Evolutionary conservation across 257 asterid species (phyloP).

Genomic region (Perilla frutescens): DNA sequence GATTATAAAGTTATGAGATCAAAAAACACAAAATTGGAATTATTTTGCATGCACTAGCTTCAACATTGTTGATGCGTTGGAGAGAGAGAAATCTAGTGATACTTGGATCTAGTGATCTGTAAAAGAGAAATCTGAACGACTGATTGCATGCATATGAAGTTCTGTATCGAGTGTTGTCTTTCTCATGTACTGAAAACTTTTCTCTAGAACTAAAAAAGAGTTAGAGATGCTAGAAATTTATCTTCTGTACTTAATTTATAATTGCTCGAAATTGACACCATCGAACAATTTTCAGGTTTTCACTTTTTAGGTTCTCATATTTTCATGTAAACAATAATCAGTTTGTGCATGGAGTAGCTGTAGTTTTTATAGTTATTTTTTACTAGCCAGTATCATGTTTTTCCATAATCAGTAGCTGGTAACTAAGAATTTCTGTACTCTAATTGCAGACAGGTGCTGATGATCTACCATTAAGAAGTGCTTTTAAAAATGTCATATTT

Average conservation of each 20-base stretch:
- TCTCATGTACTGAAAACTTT: not conserved
- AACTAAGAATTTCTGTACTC: slow-evolving; percentile 24
- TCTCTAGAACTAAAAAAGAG: not conserved
- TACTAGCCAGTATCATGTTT: slow-evolving; percentile 5
- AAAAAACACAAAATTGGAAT: too few relatives aligned
- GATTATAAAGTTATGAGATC: not conserved
- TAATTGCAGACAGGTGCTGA: slow-evolving; percentile 82
- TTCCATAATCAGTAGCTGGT: slow-evolving; percentile 7
- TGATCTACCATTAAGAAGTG: slow-evolving; percentile 83
- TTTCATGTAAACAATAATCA: not conserved
- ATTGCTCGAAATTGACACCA: not conserved
- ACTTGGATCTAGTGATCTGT: too few relatives aligned
- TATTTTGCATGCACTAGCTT: too few relatives aligned
- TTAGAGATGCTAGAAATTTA: not conserved
- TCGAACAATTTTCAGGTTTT: not conserved
- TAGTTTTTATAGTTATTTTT: not conserved
- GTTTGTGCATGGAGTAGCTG: slow-evolving; percentile 1
- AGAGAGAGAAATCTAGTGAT: too few relatives aligned
- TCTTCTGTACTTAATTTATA: not conserved
- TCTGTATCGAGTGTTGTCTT: not conserved
- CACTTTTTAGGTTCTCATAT: not conserved
- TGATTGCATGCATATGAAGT: not conserved
- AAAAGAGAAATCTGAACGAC: too few relatives aligned
- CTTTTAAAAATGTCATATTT: slow-evolving; percentile 88
- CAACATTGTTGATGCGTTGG: too few relatives aligned